Evolutionary conservation across 306 rosid species (phyloP), one percentile per base, ranked within the genome.

Genomic region (Senna siamea): DNA sequence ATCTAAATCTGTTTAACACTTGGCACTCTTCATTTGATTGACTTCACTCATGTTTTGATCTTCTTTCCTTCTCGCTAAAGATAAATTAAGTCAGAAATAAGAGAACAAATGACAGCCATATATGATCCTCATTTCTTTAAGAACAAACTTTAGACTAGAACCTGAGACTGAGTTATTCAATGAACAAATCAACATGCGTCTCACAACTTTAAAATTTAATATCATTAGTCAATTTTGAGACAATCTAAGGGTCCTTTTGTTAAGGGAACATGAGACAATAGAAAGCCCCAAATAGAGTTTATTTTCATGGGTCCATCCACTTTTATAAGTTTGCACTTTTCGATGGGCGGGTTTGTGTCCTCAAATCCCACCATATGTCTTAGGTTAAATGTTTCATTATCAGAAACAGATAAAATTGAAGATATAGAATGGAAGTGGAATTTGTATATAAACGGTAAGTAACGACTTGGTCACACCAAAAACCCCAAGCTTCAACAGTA

Each of bases 221-320:
- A 32, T 32, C 4, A 84, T 79, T 74, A 70, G 83, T 83, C 86
- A 72, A 79, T 81, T 78, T 77, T 41, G 61, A 63, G 86, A 82
- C 79, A 80, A 75, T 70, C 78, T 74, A 77, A 64, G 73, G 75
- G 80, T 71, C 89, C 78, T 82, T 6, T 23, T 89, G 94, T 77
- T 76, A 73, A 78, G 90, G 88, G 81, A 85, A 89, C 92, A 84
- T 74, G 38, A 77, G 94, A 84, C 90, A 85, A 55, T 64, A 79
- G 59, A 66, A 68, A 76, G 51, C 73, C 77, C 44, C 83, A 68
- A 63, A 14, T 66, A 77, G 35, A 28, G 44, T 79, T 80, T 46
- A 73, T 72, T 75, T 81, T 73, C 35, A 74, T 43, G 82, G 84
- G 78, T 73, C 76, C 84, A 79, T 83, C 61, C 66, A 2, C 28